Percentiles rank a stretch among this genome's conserved stretches.
phyloP scores from a whole-genome alignment of 2,329 filamentous ascomycete genomes.

The Ophiostoma sp. region DNA sequence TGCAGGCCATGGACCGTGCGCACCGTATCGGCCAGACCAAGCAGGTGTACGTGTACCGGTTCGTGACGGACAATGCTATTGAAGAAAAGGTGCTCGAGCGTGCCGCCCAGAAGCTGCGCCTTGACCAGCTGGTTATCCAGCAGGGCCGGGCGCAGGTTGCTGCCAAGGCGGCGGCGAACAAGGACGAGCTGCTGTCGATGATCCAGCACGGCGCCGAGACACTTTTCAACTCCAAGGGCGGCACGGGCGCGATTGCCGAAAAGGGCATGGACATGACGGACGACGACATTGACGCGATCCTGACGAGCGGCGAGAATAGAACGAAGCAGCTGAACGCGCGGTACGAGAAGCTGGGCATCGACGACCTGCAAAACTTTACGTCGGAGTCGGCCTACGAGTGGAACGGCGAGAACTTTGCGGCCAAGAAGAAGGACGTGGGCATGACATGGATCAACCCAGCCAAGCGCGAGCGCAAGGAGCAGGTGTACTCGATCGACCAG shows the following conservation, averaged over 20 bases:
- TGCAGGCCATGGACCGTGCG: constrained; percentile 97
- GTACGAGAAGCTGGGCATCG: constrained; percentile 94
- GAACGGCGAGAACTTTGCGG: constrained; percentile 95
- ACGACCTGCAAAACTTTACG: constrained; percentile 95
- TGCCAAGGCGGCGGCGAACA: constrained; percentile 85
- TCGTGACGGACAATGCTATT: constrained; percentile 96
- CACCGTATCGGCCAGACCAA: constrained; percentile 99
- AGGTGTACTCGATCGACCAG: constrained; percentile 97
- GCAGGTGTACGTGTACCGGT: constrained; percentile 92
- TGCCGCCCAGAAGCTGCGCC: constrained; percentile 89
- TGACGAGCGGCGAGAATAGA: constrained; percentile 78
- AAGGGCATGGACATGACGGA: constrained; percentile 65
- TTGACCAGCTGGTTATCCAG: constrained; percentile 96
- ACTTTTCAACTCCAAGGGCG: constrained; percentile 73
- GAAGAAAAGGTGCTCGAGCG: constrained; percentile 97
- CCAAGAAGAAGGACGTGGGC: constrained; percentile 79
- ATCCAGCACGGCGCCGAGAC: constrained; percentile 98
- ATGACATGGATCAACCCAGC: constrained; percentile 97
- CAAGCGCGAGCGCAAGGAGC: constrained; percentile 96
- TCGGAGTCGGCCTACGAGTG: constrained; percentile 98
- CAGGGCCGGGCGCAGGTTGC: constrained; percentile 90
- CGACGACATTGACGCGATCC: constrained; percentile 83
- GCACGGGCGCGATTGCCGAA: constrained; percentile 54
- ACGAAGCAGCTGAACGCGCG: constrained; percentile 87
- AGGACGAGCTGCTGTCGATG: constrained; percentile 95